Evolutionary conservation across 78 protist species (phyloP).

Genomic region (Pelomyxa schiedti): DNA sequence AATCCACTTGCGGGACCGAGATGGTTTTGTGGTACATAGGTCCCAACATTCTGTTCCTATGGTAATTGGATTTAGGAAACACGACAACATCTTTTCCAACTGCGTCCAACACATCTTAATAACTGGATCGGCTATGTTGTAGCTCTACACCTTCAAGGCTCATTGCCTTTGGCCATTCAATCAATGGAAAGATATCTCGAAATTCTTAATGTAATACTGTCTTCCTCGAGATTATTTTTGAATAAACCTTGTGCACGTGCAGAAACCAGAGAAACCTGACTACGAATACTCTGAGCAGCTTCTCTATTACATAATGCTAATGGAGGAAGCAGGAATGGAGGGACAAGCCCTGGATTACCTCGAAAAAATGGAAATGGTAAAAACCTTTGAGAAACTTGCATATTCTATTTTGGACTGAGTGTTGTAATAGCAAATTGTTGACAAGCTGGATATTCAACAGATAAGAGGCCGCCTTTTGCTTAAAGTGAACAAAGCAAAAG

Average conservation of each 20-base stretch:
- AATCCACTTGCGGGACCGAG: slow-evolving; percentile 56
- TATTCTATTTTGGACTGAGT: too few species aligned
- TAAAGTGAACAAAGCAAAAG: too few species aligned
- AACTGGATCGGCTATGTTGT: slow-evolving; percentile 54
- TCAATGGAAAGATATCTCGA: slow-evolving; percentile 24
- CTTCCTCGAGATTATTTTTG: background rate
- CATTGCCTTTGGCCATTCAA: background rate
- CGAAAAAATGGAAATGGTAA: background rate
- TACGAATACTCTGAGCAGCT: slow-evolving; percentile 18
- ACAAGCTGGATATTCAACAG: too few species aligned
- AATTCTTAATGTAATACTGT: background rate
- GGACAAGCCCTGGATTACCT: background rate
- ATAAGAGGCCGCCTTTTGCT: too few species aligned
- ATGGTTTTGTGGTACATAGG: slow-evolving; percentile 23
- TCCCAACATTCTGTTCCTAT: too few species aligned
- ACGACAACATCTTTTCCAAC: slow-evolving; percentile 25
- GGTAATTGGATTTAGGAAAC: too few species aligned
- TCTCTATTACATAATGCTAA: slow-evolving; percentile 3
- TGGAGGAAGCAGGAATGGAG: slow-evolving; percentile 3
- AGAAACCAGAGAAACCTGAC: background rate
- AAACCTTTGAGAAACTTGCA: too few species aligned
- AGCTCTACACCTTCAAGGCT: slow-evolving; percentile 30
- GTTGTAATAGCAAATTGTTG: too few species aligned
- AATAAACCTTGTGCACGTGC: background rate
- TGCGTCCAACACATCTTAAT: slow-evolving; percentile 6